Conservation (phyloP, 495 filamentous ascomycete genomes). For the Diplogelasinospora grovesii region DNA sequence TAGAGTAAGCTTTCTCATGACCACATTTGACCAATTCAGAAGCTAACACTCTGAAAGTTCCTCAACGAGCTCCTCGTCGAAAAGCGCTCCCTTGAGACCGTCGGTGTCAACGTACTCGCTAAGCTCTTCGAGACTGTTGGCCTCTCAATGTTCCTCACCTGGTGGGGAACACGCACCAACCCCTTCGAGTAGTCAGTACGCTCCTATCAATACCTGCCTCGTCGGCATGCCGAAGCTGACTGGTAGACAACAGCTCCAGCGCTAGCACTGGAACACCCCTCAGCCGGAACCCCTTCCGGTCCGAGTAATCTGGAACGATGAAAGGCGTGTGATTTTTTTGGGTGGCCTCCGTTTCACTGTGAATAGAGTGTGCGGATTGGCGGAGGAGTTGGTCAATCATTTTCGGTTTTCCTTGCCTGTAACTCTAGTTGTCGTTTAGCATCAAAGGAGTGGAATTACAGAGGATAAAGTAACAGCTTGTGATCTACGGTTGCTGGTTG, state of each 20-base stretch:
- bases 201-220: neutral
- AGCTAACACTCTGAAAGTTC: slow-evolving; percentile 46
- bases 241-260: slow-evolving; percentile 6
- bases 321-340: slow-evolving; percentile 2
- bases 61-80: slow-evolving; percentile 81
- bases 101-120: slow-evolving; percentile 75
- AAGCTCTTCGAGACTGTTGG: slow-evolving; percentile 91
- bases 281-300: slow-evolving; percentile 16
- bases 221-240: neutral
- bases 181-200: slow-evolving; percentile 55
- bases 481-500: too few species aligned
- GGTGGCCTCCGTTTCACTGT: too few species aligned
- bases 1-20: slow-evolving; percentile 67
- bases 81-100: slow-evolving; percentile 82
- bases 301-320: slow-evolving; percentile 14
- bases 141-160: slow-evolving; percentile 84
- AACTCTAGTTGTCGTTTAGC: slow-evolving; percentile 15
- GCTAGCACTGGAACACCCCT: slow-evolving; percentile 12
- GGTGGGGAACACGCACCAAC: slow-evolving; percentile 93
- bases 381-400: too few species aligned
- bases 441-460: slow-evolving; percentile 10
- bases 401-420: slow-evolving; percentile 15
- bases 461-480: too few species aligned
- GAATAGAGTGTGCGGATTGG: slow-evolving; percentile 4
- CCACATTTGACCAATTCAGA: neutral